Evolutionary conservation across 2,329 filamentous ascomycete genomes (phyloP), one percentile per base, ranked within the genome.

Genomic region (Thelonectria blattea): DNA sequence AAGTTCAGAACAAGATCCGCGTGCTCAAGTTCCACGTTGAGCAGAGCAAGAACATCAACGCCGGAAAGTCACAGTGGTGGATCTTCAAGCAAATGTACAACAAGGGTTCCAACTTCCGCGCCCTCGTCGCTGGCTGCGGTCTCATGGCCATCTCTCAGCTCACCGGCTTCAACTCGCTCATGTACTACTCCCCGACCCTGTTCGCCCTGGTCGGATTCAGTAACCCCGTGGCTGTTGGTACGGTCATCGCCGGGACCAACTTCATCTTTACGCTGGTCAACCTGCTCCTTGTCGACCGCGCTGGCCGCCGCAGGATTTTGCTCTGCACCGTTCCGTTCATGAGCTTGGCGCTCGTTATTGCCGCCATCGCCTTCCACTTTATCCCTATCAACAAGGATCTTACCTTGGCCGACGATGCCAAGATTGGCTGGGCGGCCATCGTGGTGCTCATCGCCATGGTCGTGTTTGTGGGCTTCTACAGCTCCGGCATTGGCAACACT

Each of bases 111-210:
- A 82, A 81, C 57, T 73, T 80, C 48, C 75, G 81, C 11, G 79
- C 80, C 12, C 70, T 82, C 14, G 68, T 81, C 41, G 72, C 75
- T 43, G 81, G 79, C 3, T 83, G 81, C 56, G 77, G 79, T n/a
- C 67, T 83, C n/a, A 83, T 83, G 80, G 81, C 79, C 17, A 79
- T 83, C 43, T 78, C 75, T 14, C 82, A 84, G 72, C 81, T 84
- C 43, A 75, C 79, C 6, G 82, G 81, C 0, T 82, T 85, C 69
- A 85, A 84, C 61, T 81, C 82, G 1, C 73, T 85, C 39, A 74
- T 78, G 61, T 83, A 83, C 70, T 84, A 83, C 69, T 80, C 78
- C 0, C 80, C 80, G 0, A 79, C 78, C 0, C 70, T 84, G 0
- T 84, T 85, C 64, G 69, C 74, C 1, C 76, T 83, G 3, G 80